These are phyloP conservation scores for Alternaria gansuensis DNA, from an alignment of 2,329 filamentous ascomycete species.

Conservation along the genomic window DNA sequence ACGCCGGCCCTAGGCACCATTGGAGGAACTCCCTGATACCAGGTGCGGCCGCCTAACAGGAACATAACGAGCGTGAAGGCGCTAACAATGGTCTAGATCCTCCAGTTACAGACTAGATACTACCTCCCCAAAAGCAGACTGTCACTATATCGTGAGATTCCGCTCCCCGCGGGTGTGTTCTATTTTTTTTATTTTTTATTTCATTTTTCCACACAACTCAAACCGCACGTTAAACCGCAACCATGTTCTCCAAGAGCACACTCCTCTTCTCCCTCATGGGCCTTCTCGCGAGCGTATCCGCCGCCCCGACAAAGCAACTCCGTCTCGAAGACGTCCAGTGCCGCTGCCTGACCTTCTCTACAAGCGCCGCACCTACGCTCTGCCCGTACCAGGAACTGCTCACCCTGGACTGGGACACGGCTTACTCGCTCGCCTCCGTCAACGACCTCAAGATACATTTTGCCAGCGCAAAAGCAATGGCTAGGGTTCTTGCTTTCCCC, in stretches of 20 bases:
- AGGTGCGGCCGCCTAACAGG: conserved; percentile 2
- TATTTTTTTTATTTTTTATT: no score
- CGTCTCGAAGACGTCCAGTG: conserved; percentile 36
- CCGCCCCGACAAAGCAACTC: conserved; percentile 24
- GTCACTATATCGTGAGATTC: conserved; percentile 13
- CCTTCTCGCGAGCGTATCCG: conserved; percentile 15
- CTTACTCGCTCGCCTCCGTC: conserved; percentile 32
- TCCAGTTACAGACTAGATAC: conserved; percentile 1
- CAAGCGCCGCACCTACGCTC: conserved; percentile 26
- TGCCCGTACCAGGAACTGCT: conserved; percentile 37
- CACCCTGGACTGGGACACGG: conserved; percentile 36
- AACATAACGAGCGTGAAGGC: conserved; percentile 13
- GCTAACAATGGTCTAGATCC: conserved; percentile 24
- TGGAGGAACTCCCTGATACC: conserved; percentile 7
- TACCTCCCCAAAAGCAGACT: conserved; percentile 11
- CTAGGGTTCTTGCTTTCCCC: conserved; percentile 30
- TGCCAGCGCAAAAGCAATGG: conserved; percentile 32
- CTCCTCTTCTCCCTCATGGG: conserved; percentile 18
- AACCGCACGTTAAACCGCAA: neutral
- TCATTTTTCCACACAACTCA: neutral
- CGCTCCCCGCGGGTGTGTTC: neutral
- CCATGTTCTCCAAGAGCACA: conserved; percentile 14
- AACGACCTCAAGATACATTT: conserved; percentile 39
- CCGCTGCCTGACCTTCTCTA: conserved; percentile 38
- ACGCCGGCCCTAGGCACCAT: conserved; percentile 2